A percentile compares a stretch with the other conserved stretches of the same genome.
Conservation (phyloP, 2,329 filamentous ascomycete species). For the Bipolaris gigantea region DNA sequence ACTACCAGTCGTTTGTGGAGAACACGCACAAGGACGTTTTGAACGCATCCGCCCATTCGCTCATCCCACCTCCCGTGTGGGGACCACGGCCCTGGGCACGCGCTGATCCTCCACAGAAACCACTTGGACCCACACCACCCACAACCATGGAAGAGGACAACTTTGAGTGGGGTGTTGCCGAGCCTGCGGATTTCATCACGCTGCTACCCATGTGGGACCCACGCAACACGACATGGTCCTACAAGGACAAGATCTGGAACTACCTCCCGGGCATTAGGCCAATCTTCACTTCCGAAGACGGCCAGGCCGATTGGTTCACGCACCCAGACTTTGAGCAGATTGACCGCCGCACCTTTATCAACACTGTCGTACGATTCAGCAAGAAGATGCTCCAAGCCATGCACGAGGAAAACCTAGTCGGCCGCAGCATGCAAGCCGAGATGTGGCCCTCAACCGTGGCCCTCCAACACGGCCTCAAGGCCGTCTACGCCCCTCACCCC, state of each 20-base stretch:
- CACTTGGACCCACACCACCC: slow-evolving; percentile 74
- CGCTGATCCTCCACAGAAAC: slow-evolving; percentile 65
- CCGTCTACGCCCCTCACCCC: slow-evolving; percentile 86
- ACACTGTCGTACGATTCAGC: slow-evolving; percentile 83
- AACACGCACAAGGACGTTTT: slow-evolving; percentile 48
- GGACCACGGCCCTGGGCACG: slow-evolving; percentile 71
- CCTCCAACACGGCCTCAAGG: slow-evolving; percentile 90
- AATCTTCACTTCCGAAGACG: slow-evolving; percentile 84
- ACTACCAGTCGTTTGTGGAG: slow-evolving; percentile 51
- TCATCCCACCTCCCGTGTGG: slow-evolving; percentile 70
- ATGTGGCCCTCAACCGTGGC: slow-evolving; percentile 93
- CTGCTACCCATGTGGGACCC: slow-evolving; percentile 93
- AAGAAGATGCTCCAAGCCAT: slow-evolving; percentile 78
- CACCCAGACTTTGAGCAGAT: slow-evolving; percentile 54
- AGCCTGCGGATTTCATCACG: slow-evolving; percentile 89
- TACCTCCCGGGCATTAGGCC: slow-evolving; percentile 62
- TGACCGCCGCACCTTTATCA: slow-evolving; percentile 81
- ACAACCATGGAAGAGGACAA: slow-evolving; percentile 75
- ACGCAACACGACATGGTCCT: slow-evolving; percentile 77
- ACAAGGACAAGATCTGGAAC: slow-evolving; percentile 55
- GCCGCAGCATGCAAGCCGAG: slow-evolving; percentile 90
- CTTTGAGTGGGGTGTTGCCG: slow-evolving; percentile 83
- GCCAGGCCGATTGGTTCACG: slow-evolving; percentile 58
- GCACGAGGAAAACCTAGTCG: slow-evolving; percentile 87
- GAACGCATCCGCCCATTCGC: slow-evolving; percentile 42